phyloP scores from a whole-genome alignment of 2,329 filamentous ascomycete genomes.

The Hortaea sp. region DNA sequence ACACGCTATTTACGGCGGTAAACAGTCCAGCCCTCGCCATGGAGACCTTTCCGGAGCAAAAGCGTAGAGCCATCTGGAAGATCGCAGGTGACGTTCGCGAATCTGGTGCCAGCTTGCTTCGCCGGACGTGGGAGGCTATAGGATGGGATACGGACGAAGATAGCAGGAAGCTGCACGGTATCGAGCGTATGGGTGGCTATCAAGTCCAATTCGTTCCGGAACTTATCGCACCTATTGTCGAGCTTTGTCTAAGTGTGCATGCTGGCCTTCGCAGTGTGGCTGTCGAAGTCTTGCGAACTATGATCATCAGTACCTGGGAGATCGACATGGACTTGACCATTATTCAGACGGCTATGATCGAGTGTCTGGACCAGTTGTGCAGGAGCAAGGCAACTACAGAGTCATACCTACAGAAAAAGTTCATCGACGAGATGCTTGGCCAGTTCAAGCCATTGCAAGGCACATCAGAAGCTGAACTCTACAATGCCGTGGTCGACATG shows the following conservation, averaged over 20 bases:
- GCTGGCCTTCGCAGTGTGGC: slow-evolving; percentile 82
- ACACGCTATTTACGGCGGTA: slow-evolving; percentile 77
- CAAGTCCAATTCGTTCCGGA: slow-evolving; percentile 97
- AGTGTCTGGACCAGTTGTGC: slow-evolving; percentile 81
- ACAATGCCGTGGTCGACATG: slow-evolving; percentile 64
- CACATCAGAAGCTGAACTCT: slow-evolving; percentile 61
- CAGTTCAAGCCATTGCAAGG: slow-evolving; percentile 64
- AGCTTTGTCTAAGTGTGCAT: slow-evolving; percentile 89
- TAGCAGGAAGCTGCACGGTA: slow-evolving; percentile 64
- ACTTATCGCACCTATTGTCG: slow-evolving; percentile 81
- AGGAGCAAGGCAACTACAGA: slow-evolving; percentile 71
- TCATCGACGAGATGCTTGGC: slow-evolving; percentile 73
- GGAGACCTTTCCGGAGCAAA: slow-evolving; percentile 95
- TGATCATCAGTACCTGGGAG: slow-evolving; percentile 98
- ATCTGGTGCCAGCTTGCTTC: slow-evolving; percentile 75
- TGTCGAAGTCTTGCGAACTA: slow-evolving; percentile 86
- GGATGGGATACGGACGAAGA: slow-evolving; percentile 87
- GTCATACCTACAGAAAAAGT: slow-evolving; percentile 82
- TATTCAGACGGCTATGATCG: slow-evolving; percentile 93
- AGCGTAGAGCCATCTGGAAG: slow-evolving; percentile 93
- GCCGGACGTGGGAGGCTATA: slow-evolving; percentile 84
- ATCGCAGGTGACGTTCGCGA: slow-evolving; percentile 95
- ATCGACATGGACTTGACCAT: slow-evolving; percentile 83
- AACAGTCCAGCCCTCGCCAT: slow-evolving; percentile 80
- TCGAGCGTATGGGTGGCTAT: slow-evolving; percentile 84